Evolutionary conservation across 768 basidiomycete species (phyloP).

Genomic region (Russula sp.): DNA sequence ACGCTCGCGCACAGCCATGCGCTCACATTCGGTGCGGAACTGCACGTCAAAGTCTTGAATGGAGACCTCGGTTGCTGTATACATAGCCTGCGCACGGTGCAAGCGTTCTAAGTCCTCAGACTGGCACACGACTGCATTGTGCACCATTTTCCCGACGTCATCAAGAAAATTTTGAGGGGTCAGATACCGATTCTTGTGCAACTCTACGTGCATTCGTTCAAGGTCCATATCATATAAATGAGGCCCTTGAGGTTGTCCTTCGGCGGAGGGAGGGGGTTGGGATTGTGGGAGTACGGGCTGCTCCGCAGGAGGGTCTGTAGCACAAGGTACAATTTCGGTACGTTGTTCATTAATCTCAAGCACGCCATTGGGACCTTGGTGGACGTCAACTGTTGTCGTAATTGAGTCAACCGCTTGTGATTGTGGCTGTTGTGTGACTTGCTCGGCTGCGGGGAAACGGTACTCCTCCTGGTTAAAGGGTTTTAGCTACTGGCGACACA

Average conservation of each 20-base stretch:
- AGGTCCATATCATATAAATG: constrained; percentile 82
- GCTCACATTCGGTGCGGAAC: constrained; percentile 77
- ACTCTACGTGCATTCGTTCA: constrained; percentile 80
- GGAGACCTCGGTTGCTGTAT: constrained; percentile 77
- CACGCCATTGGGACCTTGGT: constrained; percentile 37
- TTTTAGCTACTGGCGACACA: not conserved
- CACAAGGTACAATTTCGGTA: constrained; percentile 14
- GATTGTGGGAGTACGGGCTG: constrained; percentile 12
- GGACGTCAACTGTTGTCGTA: constrained; percentile 36
- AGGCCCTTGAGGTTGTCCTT: constrained; percentile 36
- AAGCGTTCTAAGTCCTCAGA: constrained; percentile 68
- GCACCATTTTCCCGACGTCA: constrained; percentile 74
- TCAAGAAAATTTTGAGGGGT: constrained; percentile 85
- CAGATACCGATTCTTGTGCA: constrained; percentile 82
- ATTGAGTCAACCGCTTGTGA: constrained; percentile 31
- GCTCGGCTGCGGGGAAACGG: constrained; percentile 41
- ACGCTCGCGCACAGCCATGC: constrained; percentile 75
- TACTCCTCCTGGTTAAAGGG: constrained; percentile 63
- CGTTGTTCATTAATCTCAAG: constrained; percentile 41
- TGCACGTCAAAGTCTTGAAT: constrained; percentile 78
- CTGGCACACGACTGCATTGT: constrained; percentile 56
- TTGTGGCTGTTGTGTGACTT: constrained; percentile 24
- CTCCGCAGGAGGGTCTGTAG: constrained; percentile 16
- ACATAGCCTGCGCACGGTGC: constrained; percentile 83
- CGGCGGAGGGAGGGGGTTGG: constrained; percentile 31